These are phyloP conservation scores for Parastagonospora avenae DNA, from an alignment of 2,329 filamentous ascomycete species.

Conservation along the genomic window DNA sequence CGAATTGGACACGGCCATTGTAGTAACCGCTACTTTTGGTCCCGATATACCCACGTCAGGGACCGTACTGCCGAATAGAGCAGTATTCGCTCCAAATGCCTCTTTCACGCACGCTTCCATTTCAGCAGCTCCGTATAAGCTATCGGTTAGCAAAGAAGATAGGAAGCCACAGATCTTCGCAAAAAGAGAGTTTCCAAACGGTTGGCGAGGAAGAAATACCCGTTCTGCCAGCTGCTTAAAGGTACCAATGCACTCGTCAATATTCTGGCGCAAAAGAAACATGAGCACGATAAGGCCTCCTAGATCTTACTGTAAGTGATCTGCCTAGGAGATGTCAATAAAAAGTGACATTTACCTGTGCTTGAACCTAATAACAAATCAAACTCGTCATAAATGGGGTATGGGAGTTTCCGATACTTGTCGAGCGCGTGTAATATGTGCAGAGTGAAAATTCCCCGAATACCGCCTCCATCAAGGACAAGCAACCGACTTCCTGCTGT, in stretches of 20 bases:
- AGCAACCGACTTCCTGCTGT: slow-evolving; percentile 15
- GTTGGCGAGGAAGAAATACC: slow-evolving; percentile 7
- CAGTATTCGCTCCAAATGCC: background rate
- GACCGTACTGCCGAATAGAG: slow-evolving; percentile 9
- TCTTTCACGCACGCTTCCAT: slow-evolving; percentile 39
- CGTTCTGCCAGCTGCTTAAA: slow-evolving; percentile 13
- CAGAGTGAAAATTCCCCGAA: slow-evolving; percentile 14
- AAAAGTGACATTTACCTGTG: slow-evolving; percentile 7
- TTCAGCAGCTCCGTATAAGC: slow-evolving; percentile 35
- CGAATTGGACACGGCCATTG: slow-evolving; percentile 7
- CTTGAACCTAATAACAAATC: slow-evolving; percentile 17
- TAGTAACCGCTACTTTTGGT: slow-evolving; percentile 17
- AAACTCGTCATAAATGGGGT: slow-evolving; percentile 23
- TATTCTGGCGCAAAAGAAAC: slow-evolving; percentile 10
- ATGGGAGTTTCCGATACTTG: slow-evolving; percentile 10
- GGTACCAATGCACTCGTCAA: slow-evolving; percentile 9
- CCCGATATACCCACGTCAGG: slow-evolving; percentile 4
- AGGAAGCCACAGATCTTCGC: slow-evolving; percentile 40
- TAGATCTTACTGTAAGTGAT: background rate
- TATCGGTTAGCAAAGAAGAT: slow-evolving; percentile 7
- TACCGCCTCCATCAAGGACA: slow-evolving; percentile 17
- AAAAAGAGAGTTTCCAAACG: background rate
- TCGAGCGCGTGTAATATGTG: slow-evolving; percentile 14
- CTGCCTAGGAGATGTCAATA: background rate
- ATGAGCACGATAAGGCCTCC: slow-evolving; percentile 21